These are phyloP conservation scores for Globisporangium camurandrum DNA, from an alignment of 352 stramenopile species.

Conservation along the genomic window DNA sequence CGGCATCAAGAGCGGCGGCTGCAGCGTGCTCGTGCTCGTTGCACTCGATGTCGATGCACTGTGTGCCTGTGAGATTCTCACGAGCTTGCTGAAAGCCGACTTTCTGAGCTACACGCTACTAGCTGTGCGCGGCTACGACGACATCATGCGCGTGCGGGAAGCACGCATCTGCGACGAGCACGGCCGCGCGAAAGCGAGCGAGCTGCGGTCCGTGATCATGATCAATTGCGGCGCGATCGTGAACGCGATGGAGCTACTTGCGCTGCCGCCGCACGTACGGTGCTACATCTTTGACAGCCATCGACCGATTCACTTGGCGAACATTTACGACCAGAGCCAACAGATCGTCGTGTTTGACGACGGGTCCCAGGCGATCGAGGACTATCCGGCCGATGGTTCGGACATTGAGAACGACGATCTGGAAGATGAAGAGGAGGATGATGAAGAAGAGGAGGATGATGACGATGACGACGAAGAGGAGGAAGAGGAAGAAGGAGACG, in stretches of 20 bases:
- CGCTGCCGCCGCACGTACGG: constrained; percentile 48
- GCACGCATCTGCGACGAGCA: constrained; percentile 51
- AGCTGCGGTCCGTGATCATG: constrained; percentile 89
- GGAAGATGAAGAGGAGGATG: constrained; percentile 60
- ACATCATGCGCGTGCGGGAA: constrained; percentile 72
- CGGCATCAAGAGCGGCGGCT: constrained; percentile 53
- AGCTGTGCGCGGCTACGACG: constrained; percentile 75
- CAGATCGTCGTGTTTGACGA: constrained; percentile 83
- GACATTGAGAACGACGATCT: constrained; percentile 59
- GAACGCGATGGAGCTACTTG: constrained; percentile 85
- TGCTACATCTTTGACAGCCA: constrained; percentile 96
- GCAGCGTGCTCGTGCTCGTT: constrained; percentile 90
- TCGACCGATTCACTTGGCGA: constrained; percentile 93
- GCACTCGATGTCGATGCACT: constrained; percentile 93
- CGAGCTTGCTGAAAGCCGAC: constrained; percentile 60
- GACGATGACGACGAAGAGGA: constrained; percentile 57
- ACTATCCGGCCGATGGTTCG: constrained; percentile 78
- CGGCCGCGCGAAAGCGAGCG: constrained; percentile 24
- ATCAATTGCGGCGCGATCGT: constrained; percentile 93
- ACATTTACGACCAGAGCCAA: constrained; percentile 88
- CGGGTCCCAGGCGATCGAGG: constrained; percentile 51
- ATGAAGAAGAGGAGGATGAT: constrained; percentile 46
- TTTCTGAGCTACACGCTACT: constrained; percentile 71
- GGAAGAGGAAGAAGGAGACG: constrained; percentile 37
- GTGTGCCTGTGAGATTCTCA: constrained; percentile 92